phyloP scores from a whole-genome alignment of 805 yeast species.

The Cyberlindnera saturnus region DNA sequence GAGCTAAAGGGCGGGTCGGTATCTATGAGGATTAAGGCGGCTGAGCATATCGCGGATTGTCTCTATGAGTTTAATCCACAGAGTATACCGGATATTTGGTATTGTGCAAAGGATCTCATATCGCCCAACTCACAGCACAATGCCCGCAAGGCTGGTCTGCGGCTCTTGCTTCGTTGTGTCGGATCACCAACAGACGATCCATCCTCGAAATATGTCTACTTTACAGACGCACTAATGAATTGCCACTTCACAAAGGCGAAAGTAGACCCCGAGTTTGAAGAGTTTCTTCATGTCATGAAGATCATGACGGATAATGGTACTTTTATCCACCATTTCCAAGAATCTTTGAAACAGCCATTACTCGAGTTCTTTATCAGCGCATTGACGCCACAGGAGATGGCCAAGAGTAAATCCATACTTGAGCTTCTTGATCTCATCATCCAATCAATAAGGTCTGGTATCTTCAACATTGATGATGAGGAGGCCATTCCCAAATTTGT shows the following conservation, averaged over 20 bases:
- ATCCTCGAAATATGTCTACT: slow-evolving; percentile 47
- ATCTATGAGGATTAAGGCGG: slow-evolving; percentile 41
- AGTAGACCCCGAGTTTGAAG: slow-evolving; percentile 45
- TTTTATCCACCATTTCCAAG: slow-evolving; percentile 45
- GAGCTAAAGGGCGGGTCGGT: slow-evolving; percentile 33
- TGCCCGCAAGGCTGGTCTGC: slow-evolving; percentile 43
- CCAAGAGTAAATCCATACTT: slow-evolving; percentile 13
- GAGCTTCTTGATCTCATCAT: slow-evolving; percentile 32
- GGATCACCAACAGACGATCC: slow-evolving; percentile 40
- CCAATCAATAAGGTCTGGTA: slow-evolving; percentile 41
- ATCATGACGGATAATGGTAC: slow-evolving; percentile 47
- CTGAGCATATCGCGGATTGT: slow-evolving; percentile 42
- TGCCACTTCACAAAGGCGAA: slow-evolving; percentile 29
- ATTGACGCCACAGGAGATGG: slow-evolving; percentile 23
- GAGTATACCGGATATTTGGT: slow-evolving; percentile 73
- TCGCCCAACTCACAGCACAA: slow-evolving; percentile 26
- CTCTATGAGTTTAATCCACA: slow-evolving; percentile 48
- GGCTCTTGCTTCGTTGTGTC: slow-evolving; percentile 52
- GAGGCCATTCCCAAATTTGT: slow-evolving; percentile 27
- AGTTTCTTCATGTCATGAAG: slow-evolving; percentile 41
- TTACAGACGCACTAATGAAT: slow-evolving; percentile 46
- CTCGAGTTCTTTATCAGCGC: slow-evolving; percentile 32
- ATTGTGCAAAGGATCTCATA: slow-evolving; percentile 51
- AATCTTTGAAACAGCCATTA: slow-evolving; percentile 35
- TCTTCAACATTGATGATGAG: slow-evolving; percentile 27